Conservation (phyloP, 139 green algal species). For the Chlorella sp. region DNA sequence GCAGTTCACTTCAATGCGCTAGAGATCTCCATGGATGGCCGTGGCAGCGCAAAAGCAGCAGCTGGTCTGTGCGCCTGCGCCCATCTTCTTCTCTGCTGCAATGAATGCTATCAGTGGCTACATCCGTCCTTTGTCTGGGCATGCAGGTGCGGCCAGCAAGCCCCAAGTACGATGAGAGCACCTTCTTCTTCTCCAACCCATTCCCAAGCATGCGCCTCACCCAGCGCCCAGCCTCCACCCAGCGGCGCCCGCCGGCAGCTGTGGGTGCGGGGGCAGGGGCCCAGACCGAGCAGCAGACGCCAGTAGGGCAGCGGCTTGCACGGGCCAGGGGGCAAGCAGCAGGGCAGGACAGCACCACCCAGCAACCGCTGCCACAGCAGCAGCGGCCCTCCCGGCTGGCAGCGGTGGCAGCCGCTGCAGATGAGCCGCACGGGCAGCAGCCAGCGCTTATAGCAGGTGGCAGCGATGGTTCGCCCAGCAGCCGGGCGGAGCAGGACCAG, state of each 20-base stretch:
- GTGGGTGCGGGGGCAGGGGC: neutral
- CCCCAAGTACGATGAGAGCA: slow-evolving; percentile 95
- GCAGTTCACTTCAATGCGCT: no score
- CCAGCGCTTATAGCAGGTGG: neutral
- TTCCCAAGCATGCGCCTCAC: slow-evolving; percentile 31
- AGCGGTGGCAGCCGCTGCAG: neutral
- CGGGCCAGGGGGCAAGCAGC: neutral
- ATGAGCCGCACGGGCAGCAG: neutral
- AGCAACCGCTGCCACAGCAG: neutral
- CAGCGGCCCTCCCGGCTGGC: neutral
- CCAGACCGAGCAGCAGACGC: neutral
- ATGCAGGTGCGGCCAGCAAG: slow-evolving; percentile 72
- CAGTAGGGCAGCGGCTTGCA: neutral
- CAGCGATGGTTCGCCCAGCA: neutral
- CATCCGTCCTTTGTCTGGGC: no score
- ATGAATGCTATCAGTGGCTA: no score
- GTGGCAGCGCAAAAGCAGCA: no score
- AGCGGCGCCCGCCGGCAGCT: neutral
- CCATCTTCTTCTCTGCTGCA: no score
- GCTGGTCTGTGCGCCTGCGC: no score
- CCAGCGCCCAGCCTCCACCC: neutral
- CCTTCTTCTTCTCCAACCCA: slow-evolving; percentile 72
- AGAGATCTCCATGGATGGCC: no score
- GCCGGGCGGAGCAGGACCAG: neutral
- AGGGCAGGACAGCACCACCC: neutral